phyloP scores from a whole-genome alignment of 139 green algal species.

The Chlorella sorokiniana region DNA sequence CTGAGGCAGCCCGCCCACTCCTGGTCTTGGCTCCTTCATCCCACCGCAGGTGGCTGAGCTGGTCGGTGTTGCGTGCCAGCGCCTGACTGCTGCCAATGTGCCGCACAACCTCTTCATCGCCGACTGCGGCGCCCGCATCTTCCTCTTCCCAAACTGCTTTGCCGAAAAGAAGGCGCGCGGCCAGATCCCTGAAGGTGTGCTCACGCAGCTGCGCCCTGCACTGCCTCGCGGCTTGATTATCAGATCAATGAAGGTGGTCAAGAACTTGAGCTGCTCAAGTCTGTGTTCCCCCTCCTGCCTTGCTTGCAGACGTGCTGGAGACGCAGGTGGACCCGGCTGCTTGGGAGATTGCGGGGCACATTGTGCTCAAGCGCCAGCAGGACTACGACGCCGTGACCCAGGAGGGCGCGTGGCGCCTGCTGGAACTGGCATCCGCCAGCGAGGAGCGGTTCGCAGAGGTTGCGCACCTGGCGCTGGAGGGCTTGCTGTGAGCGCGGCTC shows the following conservation, averaged over 20 bases:
- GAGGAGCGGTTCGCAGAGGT: conserved; percentile 62
- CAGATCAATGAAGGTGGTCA: neutral
- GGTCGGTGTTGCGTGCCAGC: conserved; percentile 67
- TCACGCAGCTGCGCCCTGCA: neutral
- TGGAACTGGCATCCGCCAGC: conserved; percentile 67
- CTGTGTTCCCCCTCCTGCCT: neutral
- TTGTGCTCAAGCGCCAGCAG: conserved; percentile 90
- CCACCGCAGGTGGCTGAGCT: conserved; percentile 60
- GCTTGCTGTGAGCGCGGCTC: neutral
- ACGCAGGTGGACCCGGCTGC: conserved; percentile 90
- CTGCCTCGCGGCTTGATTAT: neutral
- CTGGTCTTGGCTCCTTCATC: neutral
- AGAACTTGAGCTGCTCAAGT: neutral
- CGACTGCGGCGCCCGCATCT: conserved; percentile 87
- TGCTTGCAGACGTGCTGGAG: conserved; percentile 24
- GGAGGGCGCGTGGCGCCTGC: conserved; percentile 64
- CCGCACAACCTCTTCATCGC: conserved; percentile 97
- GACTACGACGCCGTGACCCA: conserved; percentile 85
- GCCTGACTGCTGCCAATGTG: conserved; percentile 79
- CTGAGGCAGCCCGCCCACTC: neutral
- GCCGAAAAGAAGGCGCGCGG: conserved; percentile 81
- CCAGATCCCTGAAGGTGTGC: conserved; percentile 57
- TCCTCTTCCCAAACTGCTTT: conserved; percentile 87
- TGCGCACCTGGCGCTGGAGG: conserved; percentile 40
- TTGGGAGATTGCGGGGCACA: conserved; percentile 97